These are phyloP conservation scores for Cadophora sp. DNA, from an alignment of 2,329 filamentous ascomycete genomes.

Conservation along the genomic window DNA sequence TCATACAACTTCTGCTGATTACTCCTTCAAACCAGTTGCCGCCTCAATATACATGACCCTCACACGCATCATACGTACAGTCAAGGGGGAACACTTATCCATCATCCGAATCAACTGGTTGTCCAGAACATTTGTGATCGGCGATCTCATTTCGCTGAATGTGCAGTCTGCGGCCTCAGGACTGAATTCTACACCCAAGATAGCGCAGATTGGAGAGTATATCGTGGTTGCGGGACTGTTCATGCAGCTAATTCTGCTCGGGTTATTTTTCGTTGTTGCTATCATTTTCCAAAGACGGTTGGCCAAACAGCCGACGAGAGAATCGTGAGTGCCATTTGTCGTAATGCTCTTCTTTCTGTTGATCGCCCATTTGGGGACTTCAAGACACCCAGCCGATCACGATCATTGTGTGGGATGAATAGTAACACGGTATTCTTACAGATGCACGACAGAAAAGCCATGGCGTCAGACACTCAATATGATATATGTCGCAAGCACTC, in stretches of 20 bases:
- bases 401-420: no score
- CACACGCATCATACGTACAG: slow-evolving; percentile 36
- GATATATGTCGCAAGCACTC: slow-evolving; percentile 49
- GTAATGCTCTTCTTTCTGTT: not conserved
- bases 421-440: not conserved
- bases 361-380: no score
- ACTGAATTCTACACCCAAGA: slow-evolving; percentile 44
- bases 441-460: slow-evolving; percentile 8
- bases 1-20: no score
- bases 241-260: slow-evolving; percentile 63
- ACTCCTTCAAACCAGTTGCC: slow-evolving; percentile 34
- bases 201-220: slow-evolving; percentile 51
- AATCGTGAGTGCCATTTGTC: not conserved
- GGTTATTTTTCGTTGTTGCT: slow-evolving; percentile 58
- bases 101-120: slow-evolving; percentile 51
- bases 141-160: slow-evolving; percentile 59
- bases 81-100: slow-evolving; percentile 47
- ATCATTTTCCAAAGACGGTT: slow-evolving; percentile 38
- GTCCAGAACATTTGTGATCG: slow-evolving; percentile 60
- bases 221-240: slow-evolving; percentile 63
- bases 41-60: slow-evolving; percentile 45
- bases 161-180: slow-evolving; percentile 51
- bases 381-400: no score
- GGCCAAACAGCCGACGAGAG: slow-evolving; percentile 27
- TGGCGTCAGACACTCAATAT: slow-evolving; percentile 48